phyloP scores from a whole-genome alignment of 2,329 filamentous ascomycete species.

The Aspergillus clavatus region DNA sequence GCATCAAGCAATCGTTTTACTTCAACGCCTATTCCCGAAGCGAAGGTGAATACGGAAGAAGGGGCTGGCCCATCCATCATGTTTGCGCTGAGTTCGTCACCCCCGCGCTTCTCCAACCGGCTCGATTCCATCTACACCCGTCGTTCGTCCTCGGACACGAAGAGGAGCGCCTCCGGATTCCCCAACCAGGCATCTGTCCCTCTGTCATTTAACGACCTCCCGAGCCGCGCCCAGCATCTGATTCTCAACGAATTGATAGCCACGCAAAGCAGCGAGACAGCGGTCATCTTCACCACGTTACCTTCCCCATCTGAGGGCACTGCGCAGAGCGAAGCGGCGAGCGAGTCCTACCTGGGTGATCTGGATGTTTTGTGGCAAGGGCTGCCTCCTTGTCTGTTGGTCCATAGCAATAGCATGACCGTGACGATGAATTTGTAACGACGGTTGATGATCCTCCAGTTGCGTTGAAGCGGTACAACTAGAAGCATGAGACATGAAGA shows the following conservation, averaged over 20 bases:
- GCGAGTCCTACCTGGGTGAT: conserved; percentile 69
- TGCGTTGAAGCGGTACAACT: background rate
- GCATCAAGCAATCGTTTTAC: conserved; percentile 53
- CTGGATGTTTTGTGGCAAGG: conserved; percentile 73
- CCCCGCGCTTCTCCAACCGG: conserved; percentile 25
- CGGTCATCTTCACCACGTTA: conserved; percentile 76
- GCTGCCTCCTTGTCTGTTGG: conserved; percentile 69
- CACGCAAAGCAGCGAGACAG: conserved; percentile 62
- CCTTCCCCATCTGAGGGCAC: conserved; percentile 77
- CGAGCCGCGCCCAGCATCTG: conserved; percentile 76
- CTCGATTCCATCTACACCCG: conserved; percentile 38
- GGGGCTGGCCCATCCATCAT: conserved; percentile 66
- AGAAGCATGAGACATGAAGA: background rate
- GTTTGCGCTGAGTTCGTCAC: conserved; percentile 55
- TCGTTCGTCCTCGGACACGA: conserved; percentile 22
- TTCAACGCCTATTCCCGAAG: conserved; percentile 67
- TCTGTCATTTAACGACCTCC: conserved; percentile 80
- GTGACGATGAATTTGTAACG: conserved; percentile 54
- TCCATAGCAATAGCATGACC: conserved; percentile 86
- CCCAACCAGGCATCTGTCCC: conserved; percentile 60
- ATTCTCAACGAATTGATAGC: conserved; percentile 82
- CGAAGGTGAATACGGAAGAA: conserved; percentile 61
- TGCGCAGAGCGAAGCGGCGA: conserved; percentile 62
- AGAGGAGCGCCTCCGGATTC: conserved; percentile 42
- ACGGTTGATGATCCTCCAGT: conserved; percentile 1